A percentile compares a stretch with the other conserved stretches of the same genome.
Conservation (phyloP, 176 grass and related monocot genomes). For the Zea luxurians region DNA sequence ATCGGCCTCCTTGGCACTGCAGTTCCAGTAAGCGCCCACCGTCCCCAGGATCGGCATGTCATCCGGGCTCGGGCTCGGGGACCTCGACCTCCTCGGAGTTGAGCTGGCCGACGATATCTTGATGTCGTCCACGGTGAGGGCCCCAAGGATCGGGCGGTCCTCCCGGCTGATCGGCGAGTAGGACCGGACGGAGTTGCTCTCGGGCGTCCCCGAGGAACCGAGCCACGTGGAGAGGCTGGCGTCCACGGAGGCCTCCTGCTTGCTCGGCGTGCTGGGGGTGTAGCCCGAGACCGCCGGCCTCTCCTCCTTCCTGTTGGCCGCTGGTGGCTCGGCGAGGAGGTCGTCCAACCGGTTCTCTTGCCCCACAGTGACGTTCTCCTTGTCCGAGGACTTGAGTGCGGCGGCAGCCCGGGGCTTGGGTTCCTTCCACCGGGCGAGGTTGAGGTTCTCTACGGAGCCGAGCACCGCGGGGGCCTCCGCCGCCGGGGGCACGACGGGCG, state of each 20-base stretch:
- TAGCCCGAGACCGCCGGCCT: constrained; percentile 27
- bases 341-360: constrained; percentile 49
- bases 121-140: constrained; percentile 80
- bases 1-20: constrained; percentile 36
- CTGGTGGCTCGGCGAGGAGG: constrained; percentile 23
- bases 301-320: constrained; percentile 38
- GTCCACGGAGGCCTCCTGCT: constrained; percentile 75
- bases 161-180: constrained; percentile 65
- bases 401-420: constrained; percentile 42
- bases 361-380: constrained; percentile 46
- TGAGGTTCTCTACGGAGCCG: constrained; percentile 70
- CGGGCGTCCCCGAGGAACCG: constrained; percentile 45
- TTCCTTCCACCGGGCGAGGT: constrained; percentile 80
- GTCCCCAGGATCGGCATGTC: constrained; percentile 89
- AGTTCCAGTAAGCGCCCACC: constrained; percentile 80
- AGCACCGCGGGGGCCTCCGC: constrained; percentile 34
- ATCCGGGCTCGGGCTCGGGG: constrained; percentile 63
- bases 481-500: neutral
- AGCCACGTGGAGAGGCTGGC: constrained; percentile 93
- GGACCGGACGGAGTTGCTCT: constrained; percentile 51
- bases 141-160: constrained; percentile 85
- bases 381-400: constrained; percentile 47
- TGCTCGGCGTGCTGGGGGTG: constrained; percentile 52
- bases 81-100: constrained; percentile 70
- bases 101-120: constrained; percentile 80